Conservation (phyloP, 2,329 filamentous ascomycete genomes). For the Aspergillus felis region DNA sequence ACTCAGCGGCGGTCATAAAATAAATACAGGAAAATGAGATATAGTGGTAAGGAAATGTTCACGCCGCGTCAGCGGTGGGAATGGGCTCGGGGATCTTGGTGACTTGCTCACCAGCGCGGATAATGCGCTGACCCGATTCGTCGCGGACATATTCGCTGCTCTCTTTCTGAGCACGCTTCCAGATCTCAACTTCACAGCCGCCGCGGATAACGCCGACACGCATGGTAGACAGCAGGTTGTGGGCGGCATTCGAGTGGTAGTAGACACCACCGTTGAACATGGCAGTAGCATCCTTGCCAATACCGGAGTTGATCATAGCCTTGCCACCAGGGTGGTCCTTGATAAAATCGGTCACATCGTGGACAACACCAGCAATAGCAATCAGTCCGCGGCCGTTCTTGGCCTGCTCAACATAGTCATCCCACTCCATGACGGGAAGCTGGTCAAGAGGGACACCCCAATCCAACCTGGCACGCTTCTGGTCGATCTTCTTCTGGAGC, state of each 20-base stretch:
- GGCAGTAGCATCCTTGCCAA: conserved; percentile 84
- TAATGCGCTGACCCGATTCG: conserved; percentile 72
- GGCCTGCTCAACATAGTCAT: conserved; percentile 73
- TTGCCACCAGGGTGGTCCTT: conserved; percentile 88
- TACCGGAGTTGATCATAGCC: conserved; percentile 74
- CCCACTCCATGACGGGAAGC: conserved; percentile 81
- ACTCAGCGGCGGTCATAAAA: conserved; percentile 1
- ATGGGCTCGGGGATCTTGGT: conserved; percentile 79
- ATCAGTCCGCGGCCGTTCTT: conserved; percentile 74
- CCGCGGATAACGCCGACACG: conserved; percentile 80
- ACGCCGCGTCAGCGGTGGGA: conserved; percentile 76
- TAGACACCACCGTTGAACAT: conserved; percentile 93
- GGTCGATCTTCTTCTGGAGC: conserved; percentile 87
- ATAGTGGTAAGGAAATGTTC: conserved; percentile 12
- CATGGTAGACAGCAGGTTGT: conserved; percentile 86
- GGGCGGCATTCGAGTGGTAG: conserved; percentile 82
- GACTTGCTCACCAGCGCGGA: conserved; percentile 79
- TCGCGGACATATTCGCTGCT: conserved; percentile 77
- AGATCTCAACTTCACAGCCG: conserved; percentile 86
- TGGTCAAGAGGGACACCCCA: conserved; percentile 84
- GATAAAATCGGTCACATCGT: conserved; percentile 80
- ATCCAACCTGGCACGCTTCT: conserved; percentile 76
- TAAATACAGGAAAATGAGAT: conserved; percentile 5
- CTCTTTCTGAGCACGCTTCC: conserved; percentile 81
- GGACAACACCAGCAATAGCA: conserved; percentile 77